Conservation (phyloP, 2,329 filamentous ascomycete species). For the Fusarium sp. region DNA sequence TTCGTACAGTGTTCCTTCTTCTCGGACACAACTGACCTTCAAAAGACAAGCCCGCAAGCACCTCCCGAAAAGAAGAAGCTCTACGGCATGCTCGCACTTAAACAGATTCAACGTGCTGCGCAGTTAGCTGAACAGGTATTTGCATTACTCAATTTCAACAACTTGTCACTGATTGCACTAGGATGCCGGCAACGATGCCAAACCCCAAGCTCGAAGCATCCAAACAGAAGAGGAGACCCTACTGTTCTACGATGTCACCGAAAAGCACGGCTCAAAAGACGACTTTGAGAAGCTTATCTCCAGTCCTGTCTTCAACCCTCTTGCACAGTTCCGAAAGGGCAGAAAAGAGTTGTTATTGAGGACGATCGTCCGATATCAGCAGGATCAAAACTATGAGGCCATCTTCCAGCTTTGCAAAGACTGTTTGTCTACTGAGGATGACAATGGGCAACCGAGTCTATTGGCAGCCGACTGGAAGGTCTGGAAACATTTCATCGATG, state of each 20-base stretch:
- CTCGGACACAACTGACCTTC: slow-evolving; percentile 9
- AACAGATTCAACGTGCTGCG: slow-evolving; percentile 63
- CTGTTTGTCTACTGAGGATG: slow-evolving; percentile 55
- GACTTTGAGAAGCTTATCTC: slow-evolving; percentile 55
- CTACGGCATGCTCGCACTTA: slow-evolving; percentile 62
- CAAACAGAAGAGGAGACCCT: slow-evolving; percentile 62
- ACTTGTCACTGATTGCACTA: slow-evolving; percentile 8
- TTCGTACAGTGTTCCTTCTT: slow-evolving; percentile 47
- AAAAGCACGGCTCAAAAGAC: slow-evolving; percentile 55
- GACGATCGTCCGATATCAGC: slow-evolving; percentile 53
- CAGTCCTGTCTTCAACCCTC: slow-evolving; percentile 55
- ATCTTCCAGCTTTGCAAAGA: slow-evolving; percentile 58
- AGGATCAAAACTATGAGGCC: slow-evolving; percentile 54
- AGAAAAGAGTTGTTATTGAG: slow-evolving; percentile 61
- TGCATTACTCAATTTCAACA: slow-evolving; percentile 27
- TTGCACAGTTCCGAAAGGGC: slow-evolving; percentile 58
- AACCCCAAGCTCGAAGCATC: slow-evolving; percentile 49
- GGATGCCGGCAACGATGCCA: slow-evolving; percentile 39
- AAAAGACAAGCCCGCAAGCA: slow-evolving; percentile 59
- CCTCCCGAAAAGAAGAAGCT: slow-evolving; percentile 62
- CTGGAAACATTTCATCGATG: slow-evolving; percentile 55
- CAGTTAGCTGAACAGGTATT: slow-evolving; percentile 58
- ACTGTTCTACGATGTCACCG: slow-evolving; percentile 60
- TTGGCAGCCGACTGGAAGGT: slow-evolving; percentile 59
- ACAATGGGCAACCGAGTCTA: slow-evolving; percentile 52